Percentiles rank a stretch among this genome's conserved stretches.
phyloP scores from a whole-genome alignment of 23 red algal genomes.

The Gracilaria domingensis region DNA sequence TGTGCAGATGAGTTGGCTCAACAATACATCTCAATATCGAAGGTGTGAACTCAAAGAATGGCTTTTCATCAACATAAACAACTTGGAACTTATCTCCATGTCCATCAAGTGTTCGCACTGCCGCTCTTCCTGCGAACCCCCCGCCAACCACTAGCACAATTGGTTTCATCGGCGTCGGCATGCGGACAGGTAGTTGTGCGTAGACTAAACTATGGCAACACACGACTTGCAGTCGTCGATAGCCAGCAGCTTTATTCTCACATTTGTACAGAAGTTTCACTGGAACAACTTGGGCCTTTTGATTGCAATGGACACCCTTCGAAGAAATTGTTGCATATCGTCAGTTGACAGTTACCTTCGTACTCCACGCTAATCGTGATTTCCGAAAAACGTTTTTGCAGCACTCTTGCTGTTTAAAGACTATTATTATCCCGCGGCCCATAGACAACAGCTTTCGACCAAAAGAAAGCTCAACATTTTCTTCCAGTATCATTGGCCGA shows the following conservation, averaged over 20 bases:
- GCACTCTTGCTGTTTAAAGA: not conserved
- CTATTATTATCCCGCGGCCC: not conserved
- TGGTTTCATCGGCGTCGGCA: constrained; percentile 38
- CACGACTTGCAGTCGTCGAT: not conserved
- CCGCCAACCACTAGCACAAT: constrained; percentile 64
- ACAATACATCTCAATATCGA: constrained; percentile 61
- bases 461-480: not conserved
- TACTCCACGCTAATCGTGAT: not conserved
- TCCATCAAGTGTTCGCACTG: constrained; percentile 31
- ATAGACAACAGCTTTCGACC: not conserved
- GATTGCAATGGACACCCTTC: not conserved
- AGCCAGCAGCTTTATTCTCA: not conserved
- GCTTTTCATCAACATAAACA: constrained; percentile 61
- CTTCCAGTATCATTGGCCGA: too few species aligned
- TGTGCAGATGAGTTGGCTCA: constrained; percentile 38
- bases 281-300: not conserved
- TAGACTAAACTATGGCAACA: not conserved
- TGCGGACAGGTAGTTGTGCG: not conserved
- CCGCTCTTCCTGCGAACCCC: constrained; percentile 64
- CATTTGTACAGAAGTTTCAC: not conserved
- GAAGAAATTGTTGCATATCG: not conserved
- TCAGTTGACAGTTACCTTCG: too few species aligned
- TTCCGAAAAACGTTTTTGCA: constrained; percentile 15
- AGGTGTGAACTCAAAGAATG: constrained; percentile 79
- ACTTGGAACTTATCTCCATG: constrained; percentile 31